A percentile compares a stretch with the other conserved stretches of the same genome.
phyloP scores from a whole-genome alignment of 768 basidiomycete genomes.

The Tricholoma hemisulphureum region DNA sequence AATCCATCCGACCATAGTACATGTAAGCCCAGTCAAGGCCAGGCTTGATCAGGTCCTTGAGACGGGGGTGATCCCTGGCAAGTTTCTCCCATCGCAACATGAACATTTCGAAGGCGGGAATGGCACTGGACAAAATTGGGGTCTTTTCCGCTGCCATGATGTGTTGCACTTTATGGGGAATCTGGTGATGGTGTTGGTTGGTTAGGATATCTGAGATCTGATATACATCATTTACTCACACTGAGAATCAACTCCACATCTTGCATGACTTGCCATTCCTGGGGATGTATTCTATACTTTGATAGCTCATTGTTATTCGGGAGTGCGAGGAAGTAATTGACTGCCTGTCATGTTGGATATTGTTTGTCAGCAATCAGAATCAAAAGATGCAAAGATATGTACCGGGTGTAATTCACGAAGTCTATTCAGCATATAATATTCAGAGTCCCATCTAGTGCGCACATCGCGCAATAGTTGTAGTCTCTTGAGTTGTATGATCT shows the following conservation, averaged over 20 bases:
- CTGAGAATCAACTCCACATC: slow-evolving; percentile 16
- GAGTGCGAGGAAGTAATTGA: slow-evolving; percentile 1
- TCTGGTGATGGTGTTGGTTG: not conserved
- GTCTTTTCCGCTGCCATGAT: slow-evolving; percentile 16
- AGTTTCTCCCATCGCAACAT: slow-evolving; percentile 17
- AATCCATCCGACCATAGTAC: too few relatives aligned
- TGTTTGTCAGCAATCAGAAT: slow-evolving; percentile 7
- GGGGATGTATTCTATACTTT: slow-evolving; percentile 5
- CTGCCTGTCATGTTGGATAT: too few relatives aligned
- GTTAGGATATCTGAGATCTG: not conserved
- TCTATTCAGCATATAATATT: slow-evolving; percentile 14
- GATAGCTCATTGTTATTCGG: not conserved
- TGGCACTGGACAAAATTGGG: slow-evolving; percentile 18
- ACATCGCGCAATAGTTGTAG: slow-evolving; percentile 14
- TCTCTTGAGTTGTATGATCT: not conserved
- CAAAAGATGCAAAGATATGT: too few relatives aligned
- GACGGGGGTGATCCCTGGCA: too few relatives aligned
- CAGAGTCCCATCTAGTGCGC: slow-evolving; percentile 14
- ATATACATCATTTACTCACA: not conserved
- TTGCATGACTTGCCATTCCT: slow-evolving; percentile 14
- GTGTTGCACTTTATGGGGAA: slow-evolving; percentile 16
- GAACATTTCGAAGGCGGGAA: slow-evolving; percentile 21
- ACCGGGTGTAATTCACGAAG: slow-evolving; percentile 13
- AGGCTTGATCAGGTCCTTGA: too few relatives aligned
- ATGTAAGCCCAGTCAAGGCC: too few relatives aligned